These are phyloP conservation scores for Kwoniella pini DNA, from an alignment of 768 basidiomycete genomes.

Conservation along the genomic window DNA sequence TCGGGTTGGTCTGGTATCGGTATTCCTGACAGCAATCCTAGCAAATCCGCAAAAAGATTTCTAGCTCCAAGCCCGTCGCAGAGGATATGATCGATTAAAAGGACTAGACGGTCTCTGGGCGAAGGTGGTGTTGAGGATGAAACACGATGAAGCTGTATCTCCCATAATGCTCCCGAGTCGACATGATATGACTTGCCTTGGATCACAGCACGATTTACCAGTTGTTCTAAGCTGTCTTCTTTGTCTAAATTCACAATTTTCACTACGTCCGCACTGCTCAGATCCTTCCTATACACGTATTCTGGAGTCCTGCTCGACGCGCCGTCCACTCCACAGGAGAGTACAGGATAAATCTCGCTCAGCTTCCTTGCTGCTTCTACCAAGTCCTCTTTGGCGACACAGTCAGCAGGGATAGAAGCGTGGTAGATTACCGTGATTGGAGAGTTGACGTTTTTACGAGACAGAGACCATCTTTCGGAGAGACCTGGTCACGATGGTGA, in stretches of 20 bases:
- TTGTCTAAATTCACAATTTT: not conserved
- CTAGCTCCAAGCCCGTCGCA: constrained; percentile 17
- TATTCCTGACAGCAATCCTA: not conserved
- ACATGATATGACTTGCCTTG: not conserved
- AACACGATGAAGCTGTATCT: not conserved
- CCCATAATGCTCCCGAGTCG: constrained; percentile 1
- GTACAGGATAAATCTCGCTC: constrained; percentile 2
- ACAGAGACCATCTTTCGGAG: constrained; percentile 18
- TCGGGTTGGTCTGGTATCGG: not conserved
- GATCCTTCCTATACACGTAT: not conserved
- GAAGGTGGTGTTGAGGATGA: not conserved
- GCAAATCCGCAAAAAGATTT: constrained; percentile 14
- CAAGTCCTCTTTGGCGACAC: not conserved
- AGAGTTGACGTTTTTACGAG: constrained; percentile 12
- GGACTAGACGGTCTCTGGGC: constrained; percentile 1
- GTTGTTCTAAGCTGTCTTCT: not conserved
- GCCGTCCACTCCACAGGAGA: not conserved
- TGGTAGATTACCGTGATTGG: constrained; percentile 17
- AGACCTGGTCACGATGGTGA: constrained; percentile 1
- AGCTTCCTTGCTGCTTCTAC: not conserved
- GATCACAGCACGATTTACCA: not conserved
- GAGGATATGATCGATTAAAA: constrained; percentile 14
- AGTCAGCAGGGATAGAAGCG: constrained; percentile 2
- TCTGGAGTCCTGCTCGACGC: not conserved
- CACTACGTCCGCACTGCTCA: not conserved